A percentile compares a stretch with the other conserved stretches of the same genome.
phyloP scores from a whole-genome alignment of 345 rosid genomes.

The Syzygium jambos region DNA sequence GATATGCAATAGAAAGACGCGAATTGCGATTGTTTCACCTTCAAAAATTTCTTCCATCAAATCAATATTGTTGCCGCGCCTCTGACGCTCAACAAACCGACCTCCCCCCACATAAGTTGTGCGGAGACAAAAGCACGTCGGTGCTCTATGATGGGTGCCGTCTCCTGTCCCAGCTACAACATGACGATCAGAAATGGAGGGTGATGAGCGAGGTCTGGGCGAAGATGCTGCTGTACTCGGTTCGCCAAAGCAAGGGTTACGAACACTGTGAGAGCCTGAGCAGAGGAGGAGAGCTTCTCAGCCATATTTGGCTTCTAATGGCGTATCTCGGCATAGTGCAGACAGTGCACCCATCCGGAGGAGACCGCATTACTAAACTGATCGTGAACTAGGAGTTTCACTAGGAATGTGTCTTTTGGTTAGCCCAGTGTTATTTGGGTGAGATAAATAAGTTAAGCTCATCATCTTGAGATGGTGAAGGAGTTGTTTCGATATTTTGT shows the following conservation, averaged over 20 bases:
- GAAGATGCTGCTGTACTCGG: constrained; percentile 1
- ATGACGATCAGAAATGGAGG: background rate
- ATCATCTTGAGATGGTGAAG: background rate
- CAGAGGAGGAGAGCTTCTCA: constrained; percentile 45
- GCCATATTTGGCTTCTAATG: constrained; percentile 42
- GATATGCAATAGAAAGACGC: too few relatives aligned
- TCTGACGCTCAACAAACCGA: too few relatives aligned
- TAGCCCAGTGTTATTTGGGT: background rate
- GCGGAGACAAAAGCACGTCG: constrained; percentile 15
- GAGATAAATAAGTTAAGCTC: background rate
- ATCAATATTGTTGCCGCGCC: too few relatives aligned
- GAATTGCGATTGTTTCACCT: too few relatives aligned
- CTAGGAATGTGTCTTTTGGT: fast-evolving
- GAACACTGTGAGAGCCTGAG: constrained; percentile 36
- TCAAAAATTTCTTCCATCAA: too few relatives aligned
- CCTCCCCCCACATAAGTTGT: background rate
- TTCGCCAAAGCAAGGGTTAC: constrained; percentile 4
- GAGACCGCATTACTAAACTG: constrained; percentile 30
- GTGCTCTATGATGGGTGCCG: constrained; percentile 14
- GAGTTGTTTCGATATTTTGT: background rate
- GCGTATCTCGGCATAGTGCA: constrained; percentile 48
- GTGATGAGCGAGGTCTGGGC: constrained; percentile 2
- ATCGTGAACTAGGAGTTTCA: background rate
- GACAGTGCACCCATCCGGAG: constrained; percentile 23
- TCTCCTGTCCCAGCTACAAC: background rate